Percentiles rank a stretch among this genome's conserved stretches.
Conservation (phyloP, 305 asterid species). For the Rubia occidens region DNA sequence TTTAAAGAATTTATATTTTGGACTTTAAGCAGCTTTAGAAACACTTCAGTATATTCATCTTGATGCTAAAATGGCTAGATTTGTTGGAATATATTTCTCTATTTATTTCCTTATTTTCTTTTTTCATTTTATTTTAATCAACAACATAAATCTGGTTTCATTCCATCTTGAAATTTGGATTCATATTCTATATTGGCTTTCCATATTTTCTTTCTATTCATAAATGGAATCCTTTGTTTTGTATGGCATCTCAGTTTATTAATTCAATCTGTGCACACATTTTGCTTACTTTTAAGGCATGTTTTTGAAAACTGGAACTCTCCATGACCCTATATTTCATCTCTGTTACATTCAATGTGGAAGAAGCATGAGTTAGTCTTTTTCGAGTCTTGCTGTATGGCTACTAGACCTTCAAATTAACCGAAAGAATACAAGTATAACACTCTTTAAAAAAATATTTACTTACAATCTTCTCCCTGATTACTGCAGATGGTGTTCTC, state of each 20-base stretch:
- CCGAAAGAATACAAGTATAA: background rate
- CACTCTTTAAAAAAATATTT: too few species aligned
- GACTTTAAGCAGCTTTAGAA: background rate
- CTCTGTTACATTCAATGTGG: background rate
- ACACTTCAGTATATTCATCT: too few species aligned
- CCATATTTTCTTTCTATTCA: background rate
- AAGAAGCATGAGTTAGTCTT: background rate
- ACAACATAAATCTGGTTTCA: too few species aligned
- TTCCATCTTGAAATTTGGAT: background rate
- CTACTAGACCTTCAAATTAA: slow-evolving; percentile 6
- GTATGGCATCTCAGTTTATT: background rate
- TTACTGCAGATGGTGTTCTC: slow-evolving; percentile 92
- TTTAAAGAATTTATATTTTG: background rate
- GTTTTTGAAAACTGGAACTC: background rate
- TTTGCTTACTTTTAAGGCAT: background rate
- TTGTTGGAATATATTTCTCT: background rate
- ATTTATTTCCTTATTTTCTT: background rate
- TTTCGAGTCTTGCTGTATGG: background rate
- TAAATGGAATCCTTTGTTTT: background rate
- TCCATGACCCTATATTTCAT: background rate
- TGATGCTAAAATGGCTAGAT: background rate
- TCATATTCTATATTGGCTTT: background rate
- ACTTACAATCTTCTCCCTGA: slow-evolving; percentile 11
- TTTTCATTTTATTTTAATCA: background rate
- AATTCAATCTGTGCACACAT: background rate